Evolutionary conservation across 208 protist genomes (phyloP).

Genomic region (Trypanosoma avium): DNA sequence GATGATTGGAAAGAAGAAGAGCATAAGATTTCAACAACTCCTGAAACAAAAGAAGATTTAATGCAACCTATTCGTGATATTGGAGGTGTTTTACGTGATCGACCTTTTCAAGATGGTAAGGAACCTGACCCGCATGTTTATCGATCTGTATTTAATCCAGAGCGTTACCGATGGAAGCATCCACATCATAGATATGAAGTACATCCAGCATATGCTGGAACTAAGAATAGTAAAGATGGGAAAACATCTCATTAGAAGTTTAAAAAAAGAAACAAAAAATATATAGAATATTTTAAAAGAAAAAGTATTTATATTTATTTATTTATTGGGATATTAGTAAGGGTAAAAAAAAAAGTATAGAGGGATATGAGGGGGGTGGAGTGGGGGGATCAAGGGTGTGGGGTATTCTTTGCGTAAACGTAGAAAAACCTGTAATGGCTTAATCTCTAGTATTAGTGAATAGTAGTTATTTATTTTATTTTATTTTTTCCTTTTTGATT

Average conservation of each 20-base stretch:
- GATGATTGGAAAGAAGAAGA: constrained; percentile 88
- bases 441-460: constrained; percentile 1
- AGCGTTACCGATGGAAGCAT: constrained; percentile 84
- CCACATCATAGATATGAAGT: constrained; percentile 78
- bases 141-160: constrained; percentile 77
- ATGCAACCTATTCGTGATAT: constrained; percentile 78
- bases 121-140: constrained; percentile 83
- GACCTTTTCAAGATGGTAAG: constrained; percentile 77
- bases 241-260: constrained; percentile 7
- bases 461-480: constrained; percentile 18
- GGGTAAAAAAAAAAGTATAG: neutral
- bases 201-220: constrained; percentile 66
- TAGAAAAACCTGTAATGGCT: neutral
- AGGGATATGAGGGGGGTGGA: neutral
- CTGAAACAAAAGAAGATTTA: constrained; percentile 72
- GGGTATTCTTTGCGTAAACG: no score
- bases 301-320: neutral
- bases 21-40: constrained; percentile 86
- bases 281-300: neutral
- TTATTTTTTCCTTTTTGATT: no score
- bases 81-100: constrained; percentile 68
- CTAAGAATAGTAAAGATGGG: constrained; percentile 29
- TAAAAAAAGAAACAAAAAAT: neutral
- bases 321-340: constrained; percentile 8
- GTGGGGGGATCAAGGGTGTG: no score